Evolutionary conservation across 129 eudicot species (phyloP), one percentile per base, ranked within the genome.

Genomic region (Silybum marianum): DNA sequence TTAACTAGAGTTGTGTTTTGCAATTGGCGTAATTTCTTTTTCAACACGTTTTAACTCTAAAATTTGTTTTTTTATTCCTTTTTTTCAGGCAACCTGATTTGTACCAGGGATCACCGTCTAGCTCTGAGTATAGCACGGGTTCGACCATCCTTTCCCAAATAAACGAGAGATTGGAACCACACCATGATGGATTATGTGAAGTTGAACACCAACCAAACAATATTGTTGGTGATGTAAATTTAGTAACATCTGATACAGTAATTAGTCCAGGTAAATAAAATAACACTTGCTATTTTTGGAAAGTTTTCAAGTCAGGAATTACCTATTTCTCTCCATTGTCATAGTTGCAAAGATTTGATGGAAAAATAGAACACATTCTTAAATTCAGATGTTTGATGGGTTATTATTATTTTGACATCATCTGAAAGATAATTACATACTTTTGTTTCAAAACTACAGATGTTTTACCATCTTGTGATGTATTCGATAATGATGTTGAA

Each of bases 81-180:
- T 51, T 30, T 7, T 89, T 74, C 90, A 92, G 97, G 95, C 88
- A 86, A 62, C 86, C 89, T 60, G 91, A 85, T 78, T 30, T 87
- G 32, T 88, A 87, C 65, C 91, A 86, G 71, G 78, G 82, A 10
- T 90, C 97, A 39, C 91, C 92, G 18, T 83, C 85, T 80, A 90
- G 93, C 89, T 92, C 97, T 16, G 97, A 92, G 73, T 90, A 88
- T 76, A 92, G 97, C 75, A 87, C 93, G 24, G 97, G 97, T 66
- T 92, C 99, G 69, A 91, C 91, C 71, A 74, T 76, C 80, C 81
- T 88, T 51, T 77, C 89, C 51, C 88, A 86, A 81, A 73, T 72
- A 69, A 73, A 79, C 32, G 82, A 81, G 72, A 89, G 87, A 24
- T 88, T 78, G 32, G 97, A 90, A 77, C 81, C 75, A 6, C 63